Evolutionary conservation across 208 protist genomes (phyloP), one percentile per base, ranked within the genome.

Genomic region (Phytomonas francai): DNA sequence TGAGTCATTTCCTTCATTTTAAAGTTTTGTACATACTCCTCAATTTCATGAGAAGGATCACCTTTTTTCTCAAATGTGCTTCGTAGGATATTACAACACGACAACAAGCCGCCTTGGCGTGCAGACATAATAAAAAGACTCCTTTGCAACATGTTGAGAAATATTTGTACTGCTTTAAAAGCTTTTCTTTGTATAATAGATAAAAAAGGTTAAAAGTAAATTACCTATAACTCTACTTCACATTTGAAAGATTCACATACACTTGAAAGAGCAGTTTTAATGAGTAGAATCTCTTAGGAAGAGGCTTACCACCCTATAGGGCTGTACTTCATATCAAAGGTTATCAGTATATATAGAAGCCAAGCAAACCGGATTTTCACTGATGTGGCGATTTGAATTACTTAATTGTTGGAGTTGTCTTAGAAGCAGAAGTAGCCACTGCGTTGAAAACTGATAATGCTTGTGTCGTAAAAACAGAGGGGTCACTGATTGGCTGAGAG

Each of bases 381-480:
- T 54, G 19, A 54, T 25, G 45, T 25, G 1, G 16, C 42, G 30
- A 56, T 28, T 61, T 42, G 25, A 16, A 12, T 70, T 58, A 74
- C 60, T 62, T 67, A n/a, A 30, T 65, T 42, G 62, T 30, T 28
- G 60, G 54, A 0, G 56, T 29, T 3, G 69, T 64, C 58, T 83
- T 88, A 0, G 54, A 59, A 9, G 74, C 76, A 0, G 80, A 80
- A 28, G 70, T 76, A 34, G 78, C 79, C 19, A 94, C 63, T 9
- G 82, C 80, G 65, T 90, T 84, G 70, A 88, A 94, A 2, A 95
- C 69, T 22, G 92, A 75, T n/a, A 97, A 75, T 7, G 94, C 96
- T 83, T 98, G 93, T 0, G 97, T 83, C 4, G 97, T 76, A 80
- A 98, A 97, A 29, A 76, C 72, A 0, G 85, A 83, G 29, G 90